Evolutionary conservation across 1,284 basidiomycete species (phyloP), one percentile per base, ranked within the genome.

Genomic region (Leccinum fallax): DNA sequence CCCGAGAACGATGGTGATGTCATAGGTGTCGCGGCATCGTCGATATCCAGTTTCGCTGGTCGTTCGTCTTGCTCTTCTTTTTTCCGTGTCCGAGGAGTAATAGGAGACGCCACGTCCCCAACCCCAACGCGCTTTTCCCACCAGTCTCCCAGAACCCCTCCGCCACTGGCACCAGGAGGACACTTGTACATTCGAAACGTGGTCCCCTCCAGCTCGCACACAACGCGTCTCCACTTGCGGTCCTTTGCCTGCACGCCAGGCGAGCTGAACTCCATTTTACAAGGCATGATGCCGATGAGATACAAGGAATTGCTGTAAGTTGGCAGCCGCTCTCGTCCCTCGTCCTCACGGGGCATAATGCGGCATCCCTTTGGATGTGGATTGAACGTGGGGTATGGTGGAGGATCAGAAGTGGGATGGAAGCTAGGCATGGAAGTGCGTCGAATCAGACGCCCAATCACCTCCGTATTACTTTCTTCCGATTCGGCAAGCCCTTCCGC

Each of bases 141-240:
- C 88, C 88, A 90, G 61, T 84, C 83, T 63, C 84, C 85, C 48
- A 90, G 71, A 52, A 78, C 79, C 21, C 81, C 79, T 13, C 81
- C 83, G 26, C 85, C 81, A 49, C 78, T 76, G 51, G 76, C 75
- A 30, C 80, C 78, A 4, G 79, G 75, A 21, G 82, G 81, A 65
- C 86, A 87, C 69, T 88, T 87, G 81, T 95, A 99, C 60, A 98
- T 83, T 63, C 86, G 85, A 71, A 99, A 88, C 65, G 84, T 83
- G 5, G 97, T 99, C 46, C 97, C 97, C 72, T 98, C 94, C 48
- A 99, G 78, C 65, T 97, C 93, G 74, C 95, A 93, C 70, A 97
- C 85, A 63, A 90, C 86, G 57, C 92, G 83, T 66, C 90, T 87
- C 97, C 97, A 99, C 71, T 93, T 93, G 40, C 97, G 83, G 72